Conservation (phyloP, 257 asterid species). For the Catharanthus roseus region DNA sequence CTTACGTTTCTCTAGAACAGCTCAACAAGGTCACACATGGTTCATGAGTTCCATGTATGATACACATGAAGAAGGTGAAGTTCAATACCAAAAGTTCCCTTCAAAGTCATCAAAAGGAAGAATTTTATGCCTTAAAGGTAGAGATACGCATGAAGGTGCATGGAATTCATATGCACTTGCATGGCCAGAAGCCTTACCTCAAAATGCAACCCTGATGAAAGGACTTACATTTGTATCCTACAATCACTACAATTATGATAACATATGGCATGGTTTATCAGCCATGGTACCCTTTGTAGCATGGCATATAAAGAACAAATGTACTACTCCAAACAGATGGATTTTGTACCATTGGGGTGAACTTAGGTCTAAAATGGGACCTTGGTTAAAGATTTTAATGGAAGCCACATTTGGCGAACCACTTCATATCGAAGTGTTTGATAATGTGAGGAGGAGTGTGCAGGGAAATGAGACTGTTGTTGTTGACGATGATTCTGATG, state of each 20-base stretch:
- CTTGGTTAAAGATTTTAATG: constrained; percentile 48
- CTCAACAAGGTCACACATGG: constrained; percentile 74
- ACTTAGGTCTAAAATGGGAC: constrained; percentile 45
- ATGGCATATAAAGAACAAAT: constrained; percentile 50
- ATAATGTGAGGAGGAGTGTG: background rate
- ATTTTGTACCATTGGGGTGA: constrained; percentile 74
- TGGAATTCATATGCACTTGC: constrained; percentile 69
- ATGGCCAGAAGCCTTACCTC: constrained; percentile 54
- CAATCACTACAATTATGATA: constrained; percentile 56
- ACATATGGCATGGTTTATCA: constrained; percentile 75
- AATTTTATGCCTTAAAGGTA: constrained; percentile 54
- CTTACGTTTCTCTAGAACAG: constrained; percentile 35
- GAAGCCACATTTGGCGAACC: constrained; percentile 45
- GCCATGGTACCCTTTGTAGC: constrained; percentile 59
- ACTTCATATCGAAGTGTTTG: constrained; percentile 30
- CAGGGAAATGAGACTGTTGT: too few relatives aligned
- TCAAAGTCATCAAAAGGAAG: constrained; percentile 42
- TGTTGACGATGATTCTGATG: too few relatives aligned
- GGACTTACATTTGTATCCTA: constrained; percentile 58
- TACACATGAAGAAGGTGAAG: constrained; percentile 51
- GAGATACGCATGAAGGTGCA: constrained; percentile 55
- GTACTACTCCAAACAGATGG: constrained; percentile 46
- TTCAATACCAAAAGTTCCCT: constrained; percentile 54
- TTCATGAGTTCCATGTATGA: constrained; percentile 73
- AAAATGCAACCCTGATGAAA: constrained; percentile 33